Percentiles rank a stretch among this genome's conserved stretches.
These are phyloP conservation scores for Ophiostoma populinum DNA, from an alignment of 2,329 filamentous ascomycete species.

Conservation along the genomic window DNA sequence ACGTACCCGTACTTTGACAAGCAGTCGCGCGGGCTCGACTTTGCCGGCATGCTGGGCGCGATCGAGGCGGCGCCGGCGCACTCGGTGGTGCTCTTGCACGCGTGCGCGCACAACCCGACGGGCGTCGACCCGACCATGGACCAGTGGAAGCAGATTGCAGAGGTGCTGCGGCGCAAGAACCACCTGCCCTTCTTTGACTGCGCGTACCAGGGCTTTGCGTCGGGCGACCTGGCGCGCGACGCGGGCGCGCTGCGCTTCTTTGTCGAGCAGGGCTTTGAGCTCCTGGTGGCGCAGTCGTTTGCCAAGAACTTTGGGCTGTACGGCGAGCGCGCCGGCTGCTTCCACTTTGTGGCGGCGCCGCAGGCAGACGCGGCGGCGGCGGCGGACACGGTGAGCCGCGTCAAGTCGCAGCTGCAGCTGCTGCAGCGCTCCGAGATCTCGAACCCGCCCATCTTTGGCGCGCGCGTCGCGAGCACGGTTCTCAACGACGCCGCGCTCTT, in stretches of 20 bases:
- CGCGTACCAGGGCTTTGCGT: conserved; percentile 95
- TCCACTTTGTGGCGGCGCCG: conserved; percentile 77
- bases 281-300: conserved; percentile 81
- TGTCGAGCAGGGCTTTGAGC: conserved; percentile 75
- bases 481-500: conserved; percentile 74
- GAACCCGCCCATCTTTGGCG: conserved; percentile 89
- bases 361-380: conserved; percentile 37
- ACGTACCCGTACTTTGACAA: conserved; percentile 91
- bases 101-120: conserved; percentile 95
- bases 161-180: conserved; percentile 54
- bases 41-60: conserved; percentile 66
- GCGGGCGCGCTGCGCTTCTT: conserved; percentile 92
- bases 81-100: conserved; percentile 81
- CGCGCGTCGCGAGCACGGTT: conserved; percentile 67
- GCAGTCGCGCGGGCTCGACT: conserved; percentile 78
- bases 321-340: conserved; percentile 86
- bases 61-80: conserved; percentile 55
- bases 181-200: conserved; percentile 98
- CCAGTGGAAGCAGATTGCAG: conserved; percentile 84
- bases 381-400: conserved; percentile 37
- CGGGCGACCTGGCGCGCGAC: conserved; percentile 70
- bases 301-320: conserved; percentile 98
- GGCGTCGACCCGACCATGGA: conserved; percentile 87
- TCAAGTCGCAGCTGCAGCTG: conserved; percentile 79
- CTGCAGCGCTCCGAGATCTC: conserved; percentile 95